phyloP scores from a whole-genome alignment of 225 moss, liverwort and hornwort genomes.

The Polytrichum commune region DNA sequence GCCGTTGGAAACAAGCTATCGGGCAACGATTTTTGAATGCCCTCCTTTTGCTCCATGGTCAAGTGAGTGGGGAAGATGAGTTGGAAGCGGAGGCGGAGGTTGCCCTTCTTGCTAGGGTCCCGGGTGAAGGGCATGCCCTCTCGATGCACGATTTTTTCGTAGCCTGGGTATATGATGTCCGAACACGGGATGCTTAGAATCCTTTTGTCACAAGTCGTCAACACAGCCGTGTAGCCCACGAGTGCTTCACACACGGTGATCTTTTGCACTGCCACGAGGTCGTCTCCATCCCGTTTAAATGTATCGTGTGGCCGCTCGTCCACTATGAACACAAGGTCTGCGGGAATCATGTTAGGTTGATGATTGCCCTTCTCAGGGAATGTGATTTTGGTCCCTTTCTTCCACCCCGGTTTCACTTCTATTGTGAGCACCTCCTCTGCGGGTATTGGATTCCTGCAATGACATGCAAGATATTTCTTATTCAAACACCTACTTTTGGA shows the following conservation, averaged over 20 bases:
- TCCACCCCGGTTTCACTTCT: conserved; percentile 94
- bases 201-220: conserved; percentile 69
- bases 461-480: no score
- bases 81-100: conserved; percentile 76
- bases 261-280: conserved; percentile 61
- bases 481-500: no score
- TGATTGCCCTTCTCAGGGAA: conserved; percentile 90
- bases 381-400: conserved; percentile 81
- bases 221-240: conserved; percentile 55
- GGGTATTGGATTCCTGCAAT: conserved; percentile 42
- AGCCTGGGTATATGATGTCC: conserved; percentile 52
- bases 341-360: conserved; percentile 61
- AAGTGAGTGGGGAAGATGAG: conserved; percentile 64
- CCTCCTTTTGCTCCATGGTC: conserved; percentile 50
- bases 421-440: conserved; percentile 73
- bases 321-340: conserved; percentile 80
- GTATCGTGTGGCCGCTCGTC: conserved; percentile 71
- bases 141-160: conserved; percentile 59
- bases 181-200: conserved; percentile 74
- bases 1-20: no score
- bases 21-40: conserved; percentile 40
- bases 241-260: conserved; percentile 63
- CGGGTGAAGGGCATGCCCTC: conserved; percentile 87
- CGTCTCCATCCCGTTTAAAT: conserved; percentile 73
- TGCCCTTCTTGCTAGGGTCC: conserved; percentile 74